Percentiles rank a stretch among this genome's conserved stretches.
phyloP scores from a whole-genome alignment of 1,284 basidiomycete species.

The Cryptococcus sp. region DNA sequence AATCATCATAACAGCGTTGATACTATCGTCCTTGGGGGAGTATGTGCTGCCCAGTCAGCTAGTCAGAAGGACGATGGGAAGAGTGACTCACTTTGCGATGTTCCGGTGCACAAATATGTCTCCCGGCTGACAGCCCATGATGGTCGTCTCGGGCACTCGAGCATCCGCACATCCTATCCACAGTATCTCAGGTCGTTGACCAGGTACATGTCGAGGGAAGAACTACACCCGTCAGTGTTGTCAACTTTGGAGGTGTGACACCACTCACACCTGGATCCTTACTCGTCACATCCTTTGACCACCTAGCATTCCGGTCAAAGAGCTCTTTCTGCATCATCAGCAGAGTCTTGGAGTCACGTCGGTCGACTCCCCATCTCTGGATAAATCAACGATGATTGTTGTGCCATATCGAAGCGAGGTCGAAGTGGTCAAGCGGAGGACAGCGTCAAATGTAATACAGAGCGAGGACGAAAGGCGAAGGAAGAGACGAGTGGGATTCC shows the following conservation, averaged over 20 bases:
- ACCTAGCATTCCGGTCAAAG: constrained; percentile 21
- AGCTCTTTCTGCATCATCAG: constrained; percentile 16
- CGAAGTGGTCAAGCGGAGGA: no score
- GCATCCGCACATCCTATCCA: constrained; percentile 47
- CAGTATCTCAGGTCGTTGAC: constrained; percentile 43
- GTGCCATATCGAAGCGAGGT: not conserved
- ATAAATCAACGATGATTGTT: constrained; percentile 5
- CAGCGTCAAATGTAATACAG: no score
- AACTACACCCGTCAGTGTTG: constrained; percentile 20
- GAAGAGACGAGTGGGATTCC: no score
- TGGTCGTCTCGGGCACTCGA: constrained; percentile 42
- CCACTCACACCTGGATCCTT: constrained; percentile 23
- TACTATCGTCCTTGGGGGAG: constrained; percentile 37
- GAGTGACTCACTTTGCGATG: constrained; percentile 37
- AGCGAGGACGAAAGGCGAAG: no score
- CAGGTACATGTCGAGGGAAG: constrained; percentile 39
- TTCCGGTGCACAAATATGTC: constrained; percentile 45
- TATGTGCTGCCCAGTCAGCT: constrained; percentile 29
- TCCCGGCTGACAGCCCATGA: constrained; percentile 41
- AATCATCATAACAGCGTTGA: constrained; percentile 43
- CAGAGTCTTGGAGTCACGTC: not conserved
- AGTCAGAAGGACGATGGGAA: not conserved
- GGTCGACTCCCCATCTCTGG: constrained; percentile 13
- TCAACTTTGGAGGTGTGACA: not conserved
- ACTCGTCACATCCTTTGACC: constrained; percentile 20